phyloP scores from a whole-genome alignment of 805 yeast species.

The Limtongozyma cylindracea region DNA sequence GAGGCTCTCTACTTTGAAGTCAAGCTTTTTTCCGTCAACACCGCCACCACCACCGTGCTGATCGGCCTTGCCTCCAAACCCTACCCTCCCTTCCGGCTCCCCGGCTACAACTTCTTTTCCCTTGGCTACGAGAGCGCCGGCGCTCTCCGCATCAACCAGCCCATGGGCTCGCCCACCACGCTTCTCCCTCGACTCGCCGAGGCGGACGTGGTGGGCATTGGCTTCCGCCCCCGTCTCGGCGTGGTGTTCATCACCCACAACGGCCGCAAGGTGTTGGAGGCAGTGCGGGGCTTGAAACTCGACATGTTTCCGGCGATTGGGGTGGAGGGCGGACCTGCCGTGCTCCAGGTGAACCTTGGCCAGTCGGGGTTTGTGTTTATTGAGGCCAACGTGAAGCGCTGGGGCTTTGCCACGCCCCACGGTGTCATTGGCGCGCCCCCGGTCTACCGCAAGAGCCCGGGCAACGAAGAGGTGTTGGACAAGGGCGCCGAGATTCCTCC shows the following conservation, averaged over 20 bases:
- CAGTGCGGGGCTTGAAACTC: slow-evolving; percentile 18
- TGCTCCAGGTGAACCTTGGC: slow-evolving; percentile 16
- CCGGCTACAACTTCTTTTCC: slow-evolving; percentile 48
- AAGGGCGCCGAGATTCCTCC: slow-evolving; percentile 59
- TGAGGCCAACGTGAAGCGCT: slow-evolving; percentile 24
- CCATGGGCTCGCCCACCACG: slow-evolving; percentile 26
- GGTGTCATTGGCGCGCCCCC: slow-evolving; percentile 14
- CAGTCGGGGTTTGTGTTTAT: slow-evolving; percentile 20
- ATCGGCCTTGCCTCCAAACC: slow-evolving; percentile 52
- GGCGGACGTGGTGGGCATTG: slow-evolving; percentile 30
- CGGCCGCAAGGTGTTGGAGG: slow-evolving; percentile 25
- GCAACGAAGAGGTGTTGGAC: slow-evolving; percentile 27
- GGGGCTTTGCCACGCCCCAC: slow-evolving; percentile 20
- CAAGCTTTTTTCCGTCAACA: slow-evolving; percentile 11
- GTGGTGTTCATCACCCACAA: slow-evolving; percentile 27
- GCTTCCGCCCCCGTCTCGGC: slow-evolving; percentile 20
- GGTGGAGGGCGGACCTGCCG: slow-evolving; percentile 15
- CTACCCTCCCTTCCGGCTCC: slow-evolving; percentile 49
- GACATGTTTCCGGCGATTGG: slow-evolving; percentile 31
- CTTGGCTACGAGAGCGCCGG: slow-evolving; percentile 58
- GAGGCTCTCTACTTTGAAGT: slow-evolving; percentile 38
- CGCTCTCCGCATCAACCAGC: slow-evolving; percentile 36
- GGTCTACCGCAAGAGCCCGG: slow-evolving; percentile 6
- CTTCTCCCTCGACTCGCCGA: slow-evolving; percentile 21
- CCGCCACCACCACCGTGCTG: slow-evolving; percentile 21